Evolutionary conservation across 768 basidiomycete genomes (phyloP).

Genomic region (Suillus discolor): DNA sequence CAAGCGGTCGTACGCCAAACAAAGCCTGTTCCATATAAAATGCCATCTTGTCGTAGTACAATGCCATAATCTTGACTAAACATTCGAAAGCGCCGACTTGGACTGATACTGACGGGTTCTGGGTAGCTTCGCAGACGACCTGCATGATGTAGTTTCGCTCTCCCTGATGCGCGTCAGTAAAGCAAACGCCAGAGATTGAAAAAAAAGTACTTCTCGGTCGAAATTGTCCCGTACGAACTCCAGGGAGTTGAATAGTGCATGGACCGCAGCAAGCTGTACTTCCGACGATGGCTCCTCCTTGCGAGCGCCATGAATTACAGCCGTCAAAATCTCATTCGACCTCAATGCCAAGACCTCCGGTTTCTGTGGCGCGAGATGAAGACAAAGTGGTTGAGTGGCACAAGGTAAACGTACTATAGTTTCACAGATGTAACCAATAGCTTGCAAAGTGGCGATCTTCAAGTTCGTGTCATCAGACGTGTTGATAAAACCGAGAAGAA

Average conservation of each 20-base stretch:
- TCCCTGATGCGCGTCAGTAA: conserved; percentile 54
- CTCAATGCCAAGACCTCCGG: conserved; percentile 87
- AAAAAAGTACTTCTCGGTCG: conserved; percentile 77
- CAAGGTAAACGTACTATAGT: conserved; percentile 69
- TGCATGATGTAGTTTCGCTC: conserved; percentile 99
- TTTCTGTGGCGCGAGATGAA: conserved; percentile 55
- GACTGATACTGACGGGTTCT: conserved; percentile 74
- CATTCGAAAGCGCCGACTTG: conserved; percentile 98
- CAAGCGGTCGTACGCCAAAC: conserved; percentile 73
- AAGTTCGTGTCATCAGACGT: conserved; percentile 70
- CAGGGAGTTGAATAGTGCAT: conserved; percentile 91
- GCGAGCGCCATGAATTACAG: conserved; percentile 96
- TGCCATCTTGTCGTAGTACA: conserved; percentile 99
- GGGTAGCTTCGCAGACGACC: conserved; percentile 98
- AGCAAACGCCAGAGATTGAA: neutral
- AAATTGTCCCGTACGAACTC: conserved; percentile 99
- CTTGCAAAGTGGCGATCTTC: conserved; percentile 86
- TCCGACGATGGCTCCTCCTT: conserved; percentile 92
- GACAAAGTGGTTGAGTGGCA: conserved; percentile 9
- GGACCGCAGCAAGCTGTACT: conserved; percentile 91
- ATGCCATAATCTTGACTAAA: conserved; percentile 93
- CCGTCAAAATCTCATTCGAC: conserved; percentile 97
- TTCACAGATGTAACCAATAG: conserved; percentile 98
- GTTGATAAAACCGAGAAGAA: conserved; percentile 86
- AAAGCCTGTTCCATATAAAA: conserved; percentile 99